phyloP scores from a whole-genome alignment of 805 yeast genomes.

The Yamadazyma endophytica region DNA sequence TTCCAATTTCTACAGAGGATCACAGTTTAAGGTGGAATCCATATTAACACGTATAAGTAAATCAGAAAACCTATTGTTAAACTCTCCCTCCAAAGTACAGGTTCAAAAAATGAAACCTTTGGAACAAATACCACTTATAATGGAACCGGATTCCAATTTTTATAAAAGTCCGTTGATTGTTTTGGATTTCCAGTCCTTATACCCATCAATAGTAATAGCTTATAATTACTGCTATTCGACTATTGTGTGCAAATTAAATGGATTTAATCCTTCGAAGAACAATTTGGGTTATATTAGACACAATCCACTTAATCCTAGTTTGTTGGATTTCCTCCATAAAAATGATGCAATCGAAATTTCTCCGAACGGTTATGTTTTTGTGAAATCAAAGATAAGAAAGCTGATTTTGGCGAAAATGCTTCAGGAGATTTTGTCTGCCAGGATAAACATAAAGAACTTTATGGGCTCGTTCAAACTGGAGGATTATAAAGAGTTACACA shows the following conservation, averaged over 20 bases:
- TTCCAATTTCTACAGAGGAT: slow-evolving; percentile 85
- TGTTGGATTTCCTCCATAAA: slow-evolving; percentile 48
- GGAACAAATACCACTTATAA: slow-evolving; percentile 82
- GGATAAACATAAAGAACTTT: slow-evolving; percentile 74
- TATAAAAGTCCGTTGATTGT: slow-evolving; percentile 89
- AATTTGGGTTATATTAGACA: slow-evolving; percentile 52
- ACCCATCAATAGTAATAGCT: slow-evolving; percentile 98
- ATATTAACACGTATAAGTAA: slow-evolving; percentile 71
- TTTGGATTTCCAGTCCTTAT: slow-evolving; percentile 87
- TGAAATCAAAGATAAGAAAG: slow-evolving; percentile 58
- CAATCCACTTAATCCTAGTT: slow-evolving; percentile 46
- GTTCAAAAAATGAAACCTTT: slow-evolving; percentile 83
- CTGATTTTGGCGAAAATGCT: slow-evolving; percentile 82
- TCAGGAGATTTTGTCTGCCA: slow-evolving; percentile 71
- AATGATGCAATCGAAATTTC: slow-evolving; percentile 56
- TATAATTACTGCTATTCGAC: slow-evolving; percentile 85
- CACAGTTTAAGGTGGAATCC: slow-evolving; percentile 92
- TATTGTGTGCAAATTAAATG: slow-evolving; percentile 55
- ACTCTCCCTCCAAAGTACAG: slow-evolving; percentile 76
- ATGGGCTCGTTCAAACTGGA: slow-evolving; percentile 44
- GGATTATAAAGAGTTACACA: slow-evolving; percentile 44
- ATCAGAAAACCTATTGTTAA: slow-evolving; percentile 63
- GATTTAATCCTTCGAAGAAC: slow-evolving; percentile 45
- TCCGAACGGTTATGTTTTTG: slow-evolving; percentile 86
- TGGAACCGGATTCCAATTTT: slow-evolving; percentile 86